Percentiles rank a stretch among this genome's conserved stretches.
Evolutionary conservation across 805 yeast genomes (phyloP).

Genomic region (Saccharomyces mikatae): DNA sequence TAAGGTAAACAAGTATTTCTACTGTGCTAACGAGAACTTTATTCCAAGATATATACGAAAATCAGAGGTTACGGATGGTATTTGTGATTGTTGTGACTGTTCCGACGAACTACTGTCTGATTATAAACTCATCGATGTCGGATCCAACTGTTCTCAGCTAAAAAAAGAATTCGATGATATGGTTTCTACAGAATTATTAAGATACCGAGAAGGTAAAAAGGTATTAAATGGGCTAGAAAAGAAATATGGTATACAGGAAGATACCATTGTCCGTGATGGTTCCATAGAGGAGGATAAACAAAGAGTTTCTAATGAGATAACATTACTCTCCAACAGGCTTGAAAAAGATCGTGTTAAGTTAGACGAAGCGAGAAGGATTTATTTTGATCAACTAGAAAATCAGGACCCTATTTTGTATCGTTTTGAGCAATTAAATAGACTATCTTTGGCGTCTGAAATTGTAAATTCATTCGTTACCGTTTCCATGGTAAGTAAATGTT

Average conservation of each 20-base stretch:
- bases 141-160: conserved; percentile 23
- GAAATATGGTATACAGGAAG: conserved; percentile 14
- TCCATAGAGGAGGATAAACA: conserved; percentile 2
- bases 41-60: conserved; percentile 54
- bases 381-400: conserved; percentile 11
- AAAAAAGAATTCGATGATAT: conserved; percentile 19
- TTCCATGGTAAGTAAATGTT: conserved; percentile 15
- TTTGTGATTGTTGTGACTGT: conserved; percentile 97
- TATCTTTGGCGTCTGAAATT: conserved; percentile 8
- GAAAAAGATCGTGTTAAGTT: conserved; percentile 17
- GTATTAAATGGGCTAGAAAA: conserved; percentile 29
- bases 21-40: conserved; percentile 72
- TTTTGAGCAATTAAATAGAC: conserved; percentile 15
- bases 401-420: conserved; percentile 19
- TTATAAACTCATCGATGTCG: not conserved
- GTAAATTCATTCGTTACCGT: conserved; percentile 11
- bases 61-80: conserved; percentile 74
- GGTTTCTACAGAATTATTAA: conserved; percentile 42
- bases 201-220: conserved; percentile 43
- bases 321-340: conserved; percentile 4
- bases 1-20: conserved; percentile 38
- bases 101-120: conserved; percentile 55
- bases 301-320: conserved; percentile 6
- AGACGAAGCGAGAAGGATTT: conserved; percentile 12
- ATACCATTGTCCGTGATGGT: conserved; percentile 5